Conservation (phyloP, 2,329 filamentous ascomycete species). For the Didymosphaeria variabile region DNA sequence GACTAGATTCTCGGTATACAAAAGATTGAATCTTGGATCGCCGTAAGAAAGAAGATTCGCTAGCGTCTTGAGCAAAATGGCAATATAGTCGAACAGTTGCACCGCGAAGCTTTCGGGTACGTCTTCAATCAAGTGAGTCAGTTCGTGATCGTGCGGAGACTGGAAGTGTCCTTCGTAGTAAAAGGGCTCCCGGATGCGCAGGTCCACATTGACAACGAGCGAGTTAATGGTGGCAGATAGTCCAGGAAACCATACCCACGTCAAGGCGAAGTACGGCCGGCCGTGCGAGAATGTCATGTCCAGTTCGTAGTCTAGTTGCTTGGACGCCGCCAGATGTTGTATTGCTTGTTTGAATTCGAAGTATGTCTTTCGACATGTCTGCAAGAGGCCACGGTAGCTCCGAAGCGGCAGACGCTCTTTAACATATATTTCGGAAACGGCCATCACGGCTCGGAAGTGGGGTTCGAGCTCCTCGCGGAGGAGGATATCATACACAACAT, state of each 20-base stretch:
- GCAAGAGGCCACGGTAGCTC: constrained; percentile 38
- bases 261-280: constrained; percentile 44
- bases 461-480: constrained; percentile 32
- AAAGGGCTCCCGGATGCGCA: constrained; percentile 40
- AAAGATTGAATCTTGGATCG: constrained; percentile 29
- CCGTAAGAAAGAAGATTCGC: constrained; percentile 35
- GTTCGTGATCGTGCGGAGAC: constrained; percentile 35
- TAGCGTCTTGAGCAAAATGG: constrained; percentile 39
- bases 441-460: constrained; percentile 40
- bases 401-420: constrained; percentile 39
- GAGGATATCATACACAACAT: constrained; percentile 40
- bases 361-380: constrained; percentile 34
- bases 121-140: constrained; percentile 37
- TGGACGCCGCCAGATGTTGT: constrained; percentile 36
- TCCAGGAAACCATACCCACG: constrained; percentile 39
- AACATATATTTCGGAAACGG: constrained; percentile 38
- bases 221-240: constrained; percentile 41
- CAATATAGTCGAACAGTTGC: constrained; percentile 44
- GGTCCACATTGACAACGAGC: constrained; percentile 39
- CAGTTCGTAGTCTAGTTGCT: constrained; percentile 37
- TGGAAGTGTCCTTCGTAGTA: constrained; percentile 19
- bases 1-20: constrained; percentile 39
- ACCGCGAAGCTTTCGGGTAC: constrained; percentile 36
- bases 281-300: constrained; percentile 42
- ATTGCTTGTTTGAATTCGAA: constrained; percentile 40